These are phyloP conservation scores for Tetraselmis striata DNA, from an alignment of 139 green algal species.

Conservation along the genomic window DNA sequence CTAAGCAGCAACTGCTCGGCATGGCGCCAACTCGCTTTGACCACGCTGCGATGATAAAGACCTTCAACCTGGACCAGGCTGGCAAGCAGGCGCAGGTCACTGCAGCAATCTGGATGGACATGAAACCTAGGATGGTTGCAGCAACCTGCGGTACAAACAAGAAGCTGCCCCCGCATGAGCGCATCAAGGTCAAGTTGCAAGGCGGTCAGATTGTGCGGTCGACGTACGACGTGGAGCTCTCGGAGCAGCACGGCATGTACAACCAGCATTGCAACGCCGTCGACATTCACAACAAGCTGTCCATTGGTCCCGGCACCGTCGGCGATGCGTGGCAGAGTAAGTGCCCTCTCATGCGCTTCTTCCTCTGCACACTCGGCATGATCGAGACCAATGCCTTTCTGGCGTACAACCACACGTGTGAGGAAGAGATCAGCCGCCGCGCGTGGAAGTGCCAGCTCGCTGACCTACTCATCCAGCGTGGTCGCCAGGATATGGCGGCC, in stretches of 20 bases:
- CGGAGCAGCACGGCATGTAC: not conserved
- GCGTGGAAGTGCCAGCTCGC: not conserved
- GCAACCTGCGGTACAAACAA: not conserved
- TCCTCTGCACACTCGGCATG: not conserved
- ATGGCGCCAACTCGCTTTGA: not conserved
- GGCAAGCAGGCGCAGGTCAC: not conserved
- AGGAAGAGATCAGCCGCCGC: not conserved
- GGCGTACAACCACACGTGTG: not conserved
- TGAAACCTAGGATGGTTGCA: not conserved
- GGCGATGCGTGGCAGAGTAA: not conserved
- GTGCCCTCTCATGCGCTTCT: not conserved
- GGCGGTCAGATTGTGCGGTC: not conserved
- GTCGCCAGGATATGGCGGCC: not conserved
- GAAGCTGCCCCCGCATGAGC: not conserved
- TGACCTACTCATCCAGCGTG: not conserved
- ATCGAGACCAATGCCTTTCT: not conserved
- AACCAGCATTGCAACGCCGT: not conserved
- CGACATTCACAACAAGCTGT: not conserved
- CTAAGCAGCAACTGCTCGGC: not conserved
- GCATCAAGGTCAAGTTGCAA: not conserved
- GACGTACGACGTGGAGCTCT: not conserved
- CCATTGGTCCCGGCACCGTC: not conserved
- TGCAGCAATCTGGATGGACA: not conserved
- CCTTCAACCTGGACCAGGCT: not conserved
- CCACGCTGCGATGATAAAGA: not conserved